phyloP scores from a whole-genome alignment of 148 eudicot genomes.

The Rhododendron ovatum region DNA sequence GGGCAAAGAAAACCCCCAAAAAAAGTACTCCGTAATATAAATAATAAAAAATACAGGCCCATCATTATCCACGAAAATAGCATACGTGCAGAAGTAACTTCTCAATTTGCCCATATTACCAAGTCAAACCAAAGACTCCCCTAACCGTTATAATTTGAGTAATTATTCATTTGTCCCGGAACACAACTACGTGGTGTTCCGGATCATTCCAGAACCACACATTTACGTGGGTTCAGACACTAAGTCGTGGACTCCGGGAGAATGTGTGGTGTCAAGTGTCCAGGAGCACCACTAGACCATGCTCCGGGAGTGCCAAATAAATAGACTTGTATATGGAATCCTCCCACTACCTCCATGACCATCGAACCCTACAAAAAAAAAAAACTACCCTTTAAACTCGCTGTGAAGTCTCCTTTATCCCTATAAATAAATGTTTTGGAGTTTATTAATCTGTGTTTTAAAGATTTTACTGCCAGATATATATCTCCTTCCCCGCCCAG shows the following conservation, averaged over 20 bases:
- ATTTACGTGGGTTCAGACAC: no score
- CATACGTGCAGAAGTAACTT: not conserved
- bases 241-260: no score
- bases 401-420: not conserved
- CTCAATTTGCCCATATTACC: not conserved
- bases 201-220: not conserved
- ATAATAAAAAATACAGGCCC: not conserved
- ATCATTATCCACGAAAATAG: not conserved
- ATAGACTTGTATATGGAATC: not conserved
- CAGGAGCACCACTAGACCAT: not conserved
- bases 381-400: not conserved
- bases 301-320: not conserved
- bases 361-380: not conserved
- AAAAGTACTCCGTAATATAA: no score
- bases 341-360: slow-evolving; percentile 8
- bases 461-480: not conserved
- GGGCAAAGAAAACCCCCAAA: not conserved
- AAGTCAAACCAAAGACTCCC: not conserved
- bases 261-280: not conserved
- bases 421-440: not conserved
- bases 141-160: not conserved
- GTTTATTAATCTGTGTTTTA: not conserved
- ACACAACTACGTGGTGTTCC: not conserved
- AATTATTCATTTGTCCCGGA: not conserved
- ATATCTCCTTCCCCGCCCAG: not conserved